Evolutionary conservation across 2,329 filamentous ascomycete species (phyloP).

Genomic region (Hymenoscyphus fraxineus): DNA sequence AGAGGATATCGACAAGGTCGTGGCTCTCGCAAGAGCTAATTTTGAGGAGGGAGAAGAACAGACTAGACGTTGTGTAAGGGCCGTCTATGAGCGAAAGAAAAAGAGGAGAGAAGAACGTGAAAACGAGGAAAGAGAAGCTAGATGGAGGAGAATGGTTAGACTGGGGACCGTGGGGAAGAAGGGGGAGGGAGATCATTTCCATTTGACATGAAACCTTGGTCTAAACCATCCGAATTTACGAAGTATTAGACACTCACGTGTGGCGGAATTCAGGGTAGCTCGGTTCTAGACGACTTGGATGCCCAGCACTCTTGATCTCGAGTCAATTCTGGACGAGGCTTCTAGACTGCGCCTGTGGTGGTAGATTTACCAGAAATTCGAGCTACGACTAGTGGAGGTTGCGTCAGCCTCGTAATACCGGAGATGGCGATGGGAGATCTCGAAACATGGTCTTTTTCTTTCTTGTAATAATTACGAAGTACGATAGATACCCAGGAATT

Average conservation of each 20-base stretch:
- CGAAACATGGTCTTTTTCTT: too few relatives aligned
- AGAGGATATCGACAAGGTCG: slow-evolving; percentile 81
- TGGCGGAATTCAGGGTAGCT: not conserved
- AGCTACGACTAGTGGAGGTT: too few relatives aligned
- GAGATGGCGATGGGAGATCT: too few relatives aligned
- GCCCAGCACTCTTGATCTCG: not conserved
- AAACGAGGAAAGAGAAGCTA: slow-evolving; percentile 37
- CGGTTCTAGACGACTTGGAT: not conserved
- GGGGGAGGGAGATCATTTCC: slow-evolving; percentile 66
- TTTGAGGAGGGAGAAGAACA: slow-evolving; percentile 78
- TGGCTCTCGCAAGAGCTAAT: slow-evolving; percentile 79
- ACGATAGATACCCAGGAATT: too few relatives aligned
- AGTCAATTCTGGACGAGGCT: not conserved
- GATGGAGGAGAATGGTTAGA: slow-evolving; percentile 45
- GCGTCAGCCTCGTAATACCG: too few relatives aligned
- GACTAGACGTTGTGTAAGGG: slow-evolving; percentile 73
- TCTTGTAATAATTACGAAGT: too few relatives aligned
- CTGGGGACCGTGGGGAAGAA: slow-evolving; percentile 51
- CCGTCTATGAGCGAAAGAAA: slow-evolving; percentile 92
- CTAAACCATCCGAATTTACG: not conserved
- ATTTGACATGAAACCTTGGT: slow-evolving; percentile 38
- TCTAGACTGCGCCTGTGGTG: not conserved
- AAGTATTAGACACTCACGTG: not conserved
- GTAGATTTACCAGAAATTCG: not conserved
- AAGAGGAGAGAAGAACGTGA: slow-evolving; percentile 56